Conservation (phyloP, 2,329 filamentous ascomycete genomes). For the Aspergillus phoenicis region DNA sequence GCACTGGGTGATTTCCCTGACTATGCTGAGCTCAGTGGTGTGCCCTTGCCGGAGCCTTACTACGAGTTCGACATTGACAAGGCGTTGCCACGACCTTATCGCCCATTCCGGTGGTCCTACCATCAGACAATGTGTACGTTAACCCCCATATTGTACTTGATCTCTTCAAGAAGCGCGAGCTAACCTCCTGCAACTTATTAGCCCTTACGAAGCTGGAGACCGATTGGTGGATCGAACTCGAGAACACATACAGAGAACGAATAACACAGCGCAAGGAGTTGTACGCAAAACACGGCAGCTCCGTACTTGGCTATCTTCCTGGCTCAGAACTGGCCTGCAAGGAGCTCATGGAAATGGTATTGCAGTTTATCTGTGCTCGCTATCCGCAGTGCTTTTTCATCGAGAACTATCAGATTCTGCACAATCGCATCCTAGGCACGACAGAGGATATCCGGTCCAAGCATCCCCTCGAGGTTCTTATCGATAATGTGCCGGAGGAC, state of each 20-base stretch:
- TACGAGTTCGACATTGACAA: slow-evolving; percentile 67
- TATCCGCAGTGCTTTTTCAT: slow-evolving; percentile 76
- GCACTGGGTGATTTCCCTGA: slow-evolving; percentile 76
- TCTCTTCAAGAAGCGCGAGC: background rate
- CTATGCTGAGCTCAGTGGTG: slow-evolving; percentile 73
- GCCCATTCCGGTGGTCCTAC: slow-evolving; percentile 81
- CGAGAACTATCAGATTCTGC: slow-evolving; percentile 58
- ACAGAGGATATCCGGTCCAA: slow-evolving; percentile 62
- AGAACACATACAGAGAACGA: slow-evolving; percentile 68
- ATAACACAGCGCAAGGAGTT: slow-evolving; percentile 70
- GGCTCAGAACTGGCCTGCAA: slow-evolving; percentile 79
- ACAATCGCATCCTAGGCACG: slow-evolving; percentile 69
- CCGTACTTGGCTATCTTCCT: slow-evolving; percentile 68
- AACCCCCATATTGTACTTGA: no score
- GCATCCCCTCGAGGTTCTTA: slow-evolving; percentile 68
- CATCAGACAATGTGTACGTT: slow-evolving; percentile 87
- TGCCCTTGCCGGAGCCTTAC: slow-evolving; percentile 69
- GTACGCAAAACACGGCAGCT: slow-evolving; percentile 63
- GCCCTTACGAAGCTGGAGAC: slow-evolving; percentile 76
- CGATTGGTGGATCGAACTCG: slow-evolving; percentile 89
- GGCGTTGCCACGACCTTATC: slow-evolving; percentile 72
- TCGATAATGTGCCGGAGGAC: slow-evolving; percentile 81
- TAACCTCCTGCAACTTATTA: slow-evolving; percentile 36
- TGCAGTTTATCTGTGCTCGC: slow-evolving; percentile 76
- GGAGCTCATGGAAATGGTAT: slow-evolving; percentile 82